A percentile compares a stretch with the other conserved stretches of the same genome.
phyloP scores from a whole-genome alignment of 2,329 filamentous ascomycete genomes.

The Malbranchea zuffiana region DNA sequence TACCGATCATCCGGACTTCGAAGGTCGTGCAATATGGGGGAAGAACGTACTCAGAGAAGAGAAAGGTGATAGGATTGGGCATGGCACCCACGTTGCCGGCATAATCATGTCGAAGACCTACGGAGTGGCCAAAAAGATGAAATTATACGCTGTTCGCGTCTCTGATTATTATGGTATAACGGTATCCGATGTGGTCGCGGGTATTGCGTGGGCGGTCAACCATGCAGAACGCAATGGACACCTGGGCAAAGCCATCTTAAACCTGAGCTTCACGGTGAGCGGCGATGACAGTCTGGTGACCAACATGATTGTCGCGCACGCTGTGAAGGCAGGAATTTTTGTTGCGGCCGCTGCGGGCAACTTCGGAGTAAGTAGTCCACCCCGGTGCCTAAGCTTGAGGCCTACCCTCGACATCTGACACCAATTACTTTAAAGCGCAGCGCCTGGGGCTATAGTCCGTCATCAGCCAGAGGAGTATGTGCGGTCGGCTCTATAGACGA shows the following conservation, averaged over 20 bases:
- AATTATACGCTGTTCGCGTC: slow-evolving; percentile 39
- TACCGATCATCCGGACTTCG: slow-evolving; percentile 27
- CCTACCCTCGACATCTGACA: too few species aligned
- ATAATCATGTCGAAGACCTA: slow-evolving; percentile 28
- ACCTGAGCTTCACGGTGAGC: slow-evolving; percentile 29
- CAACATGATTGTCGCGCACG: slow-evolving; percentile 30
- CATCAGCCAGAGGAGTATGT: slow-evolving; percentile 29
- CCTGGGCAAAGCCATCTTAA: slow-evolving; percentile 24
- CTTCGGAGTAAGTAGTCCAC: slow-evolving; percentile 20
- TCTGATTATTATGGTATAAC: slow-evolving; percentile 36
- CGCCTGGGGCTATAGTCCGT: too few species aligned
- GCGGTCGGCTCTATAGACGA: slow-evolving; percentile 32
- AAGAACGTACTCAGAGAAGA: slow-evolving; percentile 23
- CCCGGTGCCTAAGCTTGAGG: slow-evolving; percentile 18
- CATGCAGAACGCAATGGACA: slow-evolving; percentile 23
- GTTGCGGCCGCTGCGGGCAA: slow-evolving; percentile 35
- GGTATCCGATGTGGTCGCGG: slow-evolving; percentile 38
- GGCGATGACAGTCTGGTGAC: too few species aligned
- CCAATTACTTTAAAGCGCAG: slow-evolving; percentile 27
- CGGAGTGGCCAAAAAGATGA: slow-evolving; percentile 31
- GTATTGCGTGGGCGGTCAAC: slow-evolving; percentile 34
- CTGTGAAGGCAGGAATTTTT: slow-evolving; percentile 30
- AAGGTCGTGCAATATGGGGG: slow-evolving; percentile 27
- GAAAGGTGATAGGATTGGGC: slow-evolving; percentile 22
- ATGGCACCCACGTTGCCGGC: slow-evolving; percentile 32